A percentile compares a stretch with the other conserved stretches of the same genome.
Conservation (phyloP, 148 eudicot species). For the Chenopodium quinoa region DNA sequence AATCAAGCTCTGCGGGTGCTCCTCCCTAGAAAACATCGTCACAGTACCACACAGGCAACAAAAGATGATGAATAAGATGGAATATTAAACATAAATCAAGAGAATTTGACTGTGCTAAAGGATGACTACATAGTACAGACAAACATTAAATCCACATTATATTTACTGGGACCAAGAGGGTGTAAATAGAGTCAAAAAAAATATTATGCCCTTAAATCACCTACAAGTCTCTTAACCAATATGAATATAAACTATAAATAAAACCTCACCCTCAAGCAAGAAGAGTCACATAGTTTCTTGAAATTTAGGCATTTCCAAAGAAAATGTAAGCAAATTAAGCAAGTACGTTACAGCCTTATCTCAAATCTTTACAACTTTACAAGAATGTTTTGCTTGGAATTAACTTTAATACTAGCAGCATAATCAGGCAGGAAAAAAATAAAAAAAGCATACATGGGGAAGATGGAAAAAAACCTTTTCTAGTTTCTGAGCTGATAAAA, state of each 20-base stretch:
- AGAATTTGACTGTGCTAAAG: not conserved
- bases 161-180: not conserved
- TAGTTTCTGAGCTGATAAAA: not conserved
- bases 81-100: not conserved
- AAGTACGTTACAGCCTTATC: not conserved
- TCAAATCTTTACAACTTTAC: not conserved
- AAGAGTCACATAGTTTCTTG: not conserved
- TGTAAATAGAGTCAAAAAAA: not conserved
- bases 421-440: not conserved
- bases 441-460: not conserved
- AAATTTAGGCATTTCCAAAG: not conserved
- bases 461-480: not conserved
- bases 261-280: not conserved
- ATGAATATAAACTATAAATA: not conserved
- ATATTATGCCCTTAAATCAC: not conserved
- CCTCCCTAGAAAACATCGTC: constrained; percentile 45
- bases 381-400: not conserved
- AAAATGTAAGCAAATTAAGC: not conserved
- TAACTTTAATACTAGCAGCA: not conserved
- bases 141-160: not conserved
- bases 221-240: not conserved
- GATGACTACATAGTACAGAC: not conserved
- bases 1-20: constrained; percentile 56
- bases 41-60: constrained; percentile 9
- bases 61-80: not conserved